These are phyloP conservation scores for Steccherinum ochraceum DNA, from an alignment of 768 basidiomycete species.

Conservation along the genomic window DNA sequence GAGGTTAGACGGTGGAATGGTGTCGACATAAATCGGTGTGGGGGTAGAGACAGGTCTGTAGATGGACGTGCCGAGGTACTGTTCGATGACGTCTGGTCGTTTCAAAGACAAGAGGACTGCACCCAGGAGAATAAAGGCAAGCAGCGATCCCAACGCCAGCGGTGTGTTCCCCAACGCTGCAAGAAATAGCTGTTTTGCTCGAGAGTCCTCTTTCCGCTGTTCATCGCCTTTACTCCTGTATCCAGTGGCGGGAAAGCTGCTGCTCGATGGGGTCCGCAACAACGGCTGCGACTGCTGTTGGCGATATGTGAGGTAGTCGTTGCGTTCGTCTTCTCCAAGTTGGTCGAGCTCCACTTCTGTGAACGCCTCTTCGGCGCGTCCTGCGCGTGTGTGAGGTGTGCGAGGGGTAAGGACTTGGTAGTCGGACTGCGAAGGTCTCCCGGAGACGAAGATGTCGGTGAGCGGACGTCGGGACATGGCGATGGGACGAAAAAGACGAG, in stretches of 20 bases:
- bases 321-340: conserved; percentile 25
- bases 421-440: conserved; percentile 6
- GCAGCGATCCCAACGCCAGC: conserved; percentile 37
- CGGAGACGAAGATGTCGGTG: conserved; percentile 14
- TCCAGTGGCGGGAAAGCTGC: conserved; percentile 30
- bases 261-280: conserved; percentile 34
- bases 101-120: conserved; percentile 41
- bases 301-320: conserved; percentile 31
- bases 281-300: conserved; percentile 38
- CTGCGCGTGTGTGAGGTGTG: conserved; percentile 58
- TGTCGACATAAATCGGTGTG: conserved; percentile 16
- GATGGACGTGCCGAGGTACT: conserved; percentile 32
- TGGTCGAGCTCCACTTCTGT: conserved; percentile 43
- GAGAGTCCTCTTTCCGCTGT: conserved; percentile 12
- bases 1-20: conserved; percentile 12
- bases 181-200: conserved; percentile 7
- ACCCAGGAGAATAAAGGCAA: conserved; percentile 42
- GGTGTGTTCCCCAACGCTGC: conserved; percentile 21
- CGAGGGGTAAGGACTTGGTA: conserved; percentile 42
- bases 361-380: conserved; percentile 48
- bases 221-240: conserved; percentile 38
- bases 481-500: not conserved
- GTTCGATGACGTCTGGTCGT: conserved; percentile 39
- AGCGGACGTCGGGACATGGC: conserved; percentile 5
- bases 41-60: conserved; percentile 11